phyloP scores from a whole-genome alignment of 176 grass and related monocot species.

The Eleusine indica region DNA sequence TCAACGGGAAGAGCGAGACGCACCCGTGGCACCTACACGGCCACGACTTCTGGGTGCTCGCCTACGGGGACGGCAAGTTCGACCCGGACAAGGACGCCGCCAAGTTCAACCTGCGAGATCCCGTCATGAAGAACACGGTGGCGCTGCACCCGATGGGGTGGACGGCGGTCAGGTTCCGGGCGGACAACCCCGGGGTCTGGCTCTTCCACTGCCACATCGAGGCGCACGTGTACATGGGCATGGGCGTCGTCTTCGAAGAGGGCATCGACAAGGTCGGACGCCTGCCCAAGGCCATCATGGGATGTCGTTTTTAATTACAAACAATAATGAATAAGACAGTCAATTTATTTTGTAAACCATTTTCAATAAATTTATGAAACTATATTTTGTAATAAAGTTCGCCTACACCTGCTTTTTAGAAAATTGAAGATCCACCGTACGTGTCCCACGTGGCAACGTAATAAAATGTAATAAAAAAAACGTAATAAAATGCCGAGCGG shows the following conservation, averaged over 20 bases:
- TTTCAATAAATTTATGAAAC: too few relatives aligned
- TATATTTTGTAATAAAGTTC: too few relatives aligned
- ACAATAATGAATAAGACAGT: not conserved
- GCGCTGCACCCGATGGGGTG: slow-evolving; percentile 55
- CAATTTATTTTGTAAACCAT: not conserved
- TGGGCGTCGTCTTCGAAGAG: slow-evolving; percentile 70
- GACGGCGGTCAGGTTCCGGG: slow-evolving; percentile 71
- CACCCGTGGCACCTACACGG: slow-evolving; percentile 93
- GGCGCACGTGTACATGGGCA: slow-evolving; percentile 76
- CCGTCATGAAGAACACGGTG: slow-evolving; percentile 82
- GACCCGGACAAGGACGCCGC: slow-evolving; percentile 34
- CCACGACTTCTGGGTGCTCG: slow-evolving; percentile 82
- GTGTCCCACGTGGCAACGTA: too few relatives aligned
- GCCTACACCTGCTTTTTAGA: too few relatives aligned
- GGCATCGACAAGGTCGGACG: slow-evolving; percentile 47
- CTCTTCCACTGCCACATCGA: slow-evolving; percentile 81
- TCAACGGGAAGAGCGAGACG: slow-evolving; percentile 47
- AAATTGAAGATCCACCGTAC: too few relatives aligned
- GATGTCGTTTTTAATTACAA: slow-evolving; percentile 24
- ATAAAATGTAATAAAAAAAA: too few relatives aligned
- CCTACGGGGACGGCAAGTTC: slow-evolving; percentile 64
- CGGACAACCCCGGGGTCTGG: slow-evolving; percentile 75
- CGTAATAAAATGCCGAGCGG: too few relatives aligned
- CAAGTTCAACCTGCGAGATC: slow-evolving; percentile 47
- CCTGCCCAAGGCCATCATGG: slow-evolving; percentile 59